A percentile compares a stretch with the other conserved stretches of the same genome.
Evolutionary conservation across 2,329 filamentous ascomycete genomes (phyloP).

Genomic region (Xylariaceae sp.): DNA sequence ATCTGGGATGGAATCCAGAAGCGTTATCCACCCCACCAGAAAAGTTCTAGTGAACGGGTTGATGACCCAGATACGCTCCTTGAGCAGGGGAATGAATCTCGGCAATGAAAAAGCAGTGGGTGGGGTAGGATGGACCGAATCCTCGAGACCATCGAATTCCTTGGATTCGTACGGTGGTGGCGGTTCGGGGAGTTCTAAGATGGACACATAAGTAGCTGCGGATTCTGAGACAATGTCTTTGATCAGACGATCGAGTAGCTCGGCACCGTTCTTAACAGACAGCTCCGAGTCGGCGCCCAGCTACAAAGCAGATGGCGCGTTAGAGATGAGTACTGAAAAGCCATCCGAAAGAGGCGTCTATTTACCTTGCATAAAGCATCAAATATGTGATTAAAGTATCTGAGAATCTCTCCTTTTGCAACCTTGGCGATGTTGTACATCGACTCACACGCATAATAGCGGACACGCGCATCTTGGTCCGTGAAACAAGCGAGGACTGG

Average conservation of each 20-base stretch:
- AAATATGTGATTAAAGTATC: constrained; percentile 98
- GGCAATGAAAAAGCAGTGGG: constrained; percentile 90
- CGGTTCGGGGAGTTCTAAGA: constrained; percentile 60
- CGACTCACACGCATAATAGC: constrained; percentile 98
- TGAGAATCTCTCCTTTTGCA: constrained; percentile 92
- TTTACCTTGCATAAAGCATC: constrained; percentile 91
- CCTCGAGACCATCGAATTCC: constrained; percentile 38
- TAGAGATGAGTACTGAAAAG: background rate
- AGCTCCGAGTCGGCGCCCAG: constrained; percentile 93
- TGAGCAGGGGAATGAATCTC: constrained; percentile 86
- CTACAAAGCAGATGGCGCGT: constrained; percentile 43
- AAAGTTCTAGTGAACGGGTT: constrained; percentile 96
- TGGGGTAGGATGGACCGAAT: constrained; percentile 42
- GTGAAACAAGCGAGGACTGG: constrained; percentile 96
- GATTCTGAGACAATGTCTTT: constrained; percentile 97
- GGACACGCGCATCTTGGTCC: constrained; percentile 93
- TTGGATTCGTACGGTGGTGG: constrained; percentile 43
- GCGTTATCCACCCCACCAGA: constrained; percentile 90
- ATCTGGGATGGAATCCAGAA: constrained; percentile 95
- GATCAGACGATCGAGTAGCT: constrained; percentile 88
- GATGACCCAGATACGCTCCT: constrained; percentile 89
- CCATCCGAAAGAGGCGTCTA: background rate
- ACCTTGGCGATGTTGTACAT: constrained; percentile 99
- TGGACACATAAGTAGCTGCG: constrained; percentile 88
- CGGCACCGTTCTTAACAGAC: constrained; percentile 96